phyloP scores from a whole-genome alignment of 148 eudicot genomes.

The Nepenthes mirabilis region DNA sequence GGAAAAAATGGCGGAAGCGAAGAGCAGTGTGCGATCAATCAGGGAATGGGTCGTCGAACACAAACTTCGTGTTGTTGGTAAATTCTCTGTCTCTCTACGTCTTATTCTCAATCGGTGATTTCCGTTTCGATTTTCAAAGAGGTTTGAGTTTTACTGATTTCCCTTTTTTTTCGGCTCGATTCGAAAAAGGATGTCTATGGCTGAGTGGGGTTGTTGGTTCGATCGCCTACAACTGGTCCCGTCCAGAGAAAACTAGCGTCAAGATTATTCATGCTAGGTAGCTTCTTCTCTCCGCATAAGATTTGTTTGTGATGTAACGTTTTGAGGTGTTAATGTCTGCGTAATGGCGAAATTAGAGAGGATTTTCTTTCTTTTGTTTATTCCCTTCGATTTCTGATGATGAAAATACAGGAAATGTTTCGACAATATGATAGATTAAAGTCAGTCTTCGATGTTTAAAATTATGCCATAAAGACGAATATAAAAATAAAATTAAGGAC shows the following conservation, averaged over 20 bases:
- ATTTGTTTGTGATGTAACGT: not conserved
- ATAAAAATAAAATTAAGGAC: no score
- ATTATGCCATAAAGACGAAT: no score
- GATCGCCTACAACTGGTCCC: conserved; percentile 32
- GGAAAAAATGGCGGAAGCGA: conserved; percentile 35
- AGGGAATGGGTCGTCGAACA: conserved; percentile 61
- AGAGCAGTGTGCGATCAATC: conserved; percentile 26
- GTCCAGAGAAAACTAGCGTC: conserved; percentile 27
- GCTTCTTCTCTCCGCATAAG: not conserved
- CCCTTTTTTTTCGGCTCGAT: not conserved
- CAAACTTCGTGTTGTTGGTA: conserved; percentile 60
- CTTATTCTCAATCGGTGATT: not conserved
- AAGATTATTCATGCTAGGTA: conserved; percentile 30
- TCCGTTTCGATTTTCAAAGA: conserved; percentile 1
- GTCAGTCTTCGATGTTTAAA: no score
- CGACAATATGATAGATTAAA: no score
- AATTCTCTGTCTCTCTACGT: not conserved
- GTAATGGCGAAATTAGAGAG: not conserved
- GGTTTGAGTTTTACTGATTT: not conserved
- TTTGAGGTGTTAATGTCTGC: not conserved
- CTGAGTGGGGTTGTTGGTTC: conserved; percentile 18
- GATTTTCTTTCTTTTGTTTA: not conserved
- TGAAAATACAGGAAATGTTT: no score
- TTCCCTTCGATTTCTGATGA: no score
- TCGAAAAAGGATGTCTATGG: conserved; percentile 19